These are phyloP conservation scores for Nemania diffusa DNA, from an alignment of 2,329 filamentous ascomycete species.

Conservation along the genomic window DNA sequence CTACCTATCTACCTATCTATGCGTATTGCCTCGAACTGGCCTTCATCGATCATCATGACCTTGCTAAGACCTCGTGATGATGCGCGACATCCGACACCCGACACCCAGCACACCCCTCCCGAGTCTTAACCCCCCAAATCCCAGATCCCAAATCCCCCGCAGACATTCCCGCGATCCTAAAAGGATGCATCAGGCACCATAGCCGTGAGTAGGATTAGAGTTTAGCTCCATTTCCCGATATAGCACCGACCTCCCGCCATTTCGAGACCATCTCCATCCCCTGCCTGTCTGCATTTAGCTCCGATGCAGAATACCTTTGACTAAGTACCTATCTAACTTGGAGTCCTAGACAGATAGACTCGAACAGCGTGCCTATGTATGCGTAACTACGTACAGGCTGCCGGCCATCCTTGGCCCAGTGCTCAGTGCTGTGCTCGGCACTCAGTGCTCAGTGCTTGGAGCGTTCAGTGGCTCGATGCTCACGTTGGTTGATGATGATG, in stretches of 20 bases:
- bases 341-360: no score
- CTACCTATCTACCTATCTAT: no score
- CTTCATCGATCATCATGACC: neutral
- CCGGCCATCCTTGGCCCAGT: no score
- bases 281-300: neutral
- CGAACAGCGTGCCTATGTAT: no score
- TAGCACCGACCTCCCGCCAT: constrained; percentile 17
- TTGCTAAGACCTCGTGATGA: neutral
- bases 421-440: no score
- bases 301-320: neutral
- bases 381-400: no score
- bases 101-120: neutral
- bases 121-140: neutral
- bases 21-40: neutral
- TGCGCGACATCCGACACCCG: neutral
- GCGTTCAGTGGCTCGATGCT: neutral
- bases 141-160: neutral
- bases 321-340: neutral
- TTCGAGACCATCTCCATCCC: neutral
- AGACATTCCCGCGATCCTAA: neutral
- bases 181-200: constrained; percentile 13
- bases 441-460: no score
- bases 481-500: no score
- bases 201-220: neutral
- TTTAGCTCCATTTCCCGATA: constrained; percentile 20